phyloP scores from a whole-genome alignment of 2,329 filamentous ascomycete genomes.

The Grosmannia penicillata region DNA sequence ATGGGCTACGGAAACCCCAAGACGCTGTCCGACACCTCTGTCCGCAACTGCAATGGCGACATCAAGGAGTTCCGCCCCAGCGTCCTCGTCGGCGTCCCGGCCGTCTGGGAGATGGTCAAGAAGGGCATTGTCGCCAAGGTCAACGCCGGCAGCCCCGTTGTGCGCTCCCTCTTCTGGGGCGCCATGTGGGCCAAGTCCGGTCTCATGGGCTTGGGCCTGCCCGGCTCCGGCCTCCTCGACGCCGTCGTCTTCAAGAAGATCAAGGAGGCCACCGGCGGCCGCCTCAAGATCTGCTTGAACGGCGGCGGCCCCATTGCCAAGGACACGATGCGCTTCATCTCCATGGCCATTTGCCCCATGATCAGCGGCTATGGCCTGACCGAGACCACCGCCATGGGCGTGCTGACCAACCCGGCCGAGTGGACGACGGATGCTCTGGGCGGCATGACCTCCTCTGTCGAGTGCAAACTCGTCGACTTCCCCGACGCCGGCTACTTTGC shows the following conservation, averaged over 20 bases:
- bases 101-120: slow-evolving; percentile 84
- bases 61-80: slow-evolving; percentile 76
- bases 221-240: slow-evolving; percentile 57
- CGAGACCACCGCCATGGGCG: slow-evolving; percentile 67
- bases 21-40: slow-evolving; percentile 67
- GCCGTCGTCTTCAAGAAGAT: slow-evolving; percentile 80
- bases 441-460: slow-evolving; percentile 56
- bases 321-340: slow-evolving; percentile 78
- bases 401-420: slow-evolving; percentile 58
- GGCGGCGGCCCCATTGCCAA: slow-evolving; percentile 73
- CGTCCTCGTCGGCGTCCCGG: slow-evolving; percentile 72
- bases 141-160: slow-evolving; percentile 49
- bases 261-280: slow-evolving; percentile 75
- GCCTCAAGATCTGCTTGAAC: slow-evolving; percentile 68
- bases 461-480: slow-evolving; percentile 79
- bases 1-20: slow-evolving; percentile 84
- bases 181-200: slow-evolving; percentile 37
- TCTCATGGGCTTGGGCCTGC: slow-evolving; percentile 38
- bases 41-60: slow-evolving; percentile 77
- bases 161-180: slow-evolving; percentile 60
- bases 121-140: slow-evolving; percentile 75
- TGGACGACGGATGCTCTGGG: slow-evolving; percentile 66
- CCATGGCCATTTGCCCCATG: slow-evolving; percentile 79
- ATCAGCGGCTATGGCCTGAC: slow-evolving; percentile 80
- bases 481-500: slow-evolving; percentile 66